Conservation (phyloP, 768 basidiomycete genomes). For the Tricholoma saponaceum region DNA sequence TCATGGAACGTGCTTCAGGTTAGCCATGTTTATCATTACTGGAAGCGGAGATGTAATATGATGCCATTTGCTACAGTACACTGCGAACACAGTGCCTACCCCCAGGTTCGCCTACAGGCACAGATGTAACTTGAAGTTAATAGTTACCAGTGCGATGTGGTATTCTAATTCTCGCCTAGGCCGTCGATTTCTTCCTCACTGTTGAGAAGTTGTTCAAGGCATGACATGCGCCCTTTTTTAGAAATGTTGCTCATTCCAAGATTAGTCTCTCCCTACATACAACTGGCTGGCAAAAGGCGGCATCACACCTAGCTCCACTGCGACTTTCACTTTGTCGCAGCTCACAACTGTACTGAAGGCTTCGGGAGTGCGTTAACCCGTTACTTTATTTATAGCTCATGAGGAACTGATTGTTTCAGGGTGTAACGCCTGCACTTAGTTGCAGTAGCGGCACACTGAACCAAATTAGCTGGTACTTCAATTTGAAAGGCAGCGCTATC, state of each 20-base stretch:
- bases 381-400: neutral
- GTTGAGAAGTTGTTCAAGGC: conserved; percentile 59
- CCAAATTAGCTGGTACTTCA: conserved; percentile 58
- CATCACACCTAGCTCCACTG: conserved; percentile 60
- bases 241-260: conserved; percentile 13
- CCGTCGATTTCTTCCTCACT: conserved; percentile 61
- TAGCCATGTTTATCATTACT: neutral
- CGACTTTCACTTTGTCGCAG: conserved; percentile 54
- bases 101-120: conserved; percentile 50
- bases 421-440: conserved; percentile 37
- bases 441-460: conserved; percentile 27
- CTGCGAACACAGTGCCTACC: conserved; percentile 57
- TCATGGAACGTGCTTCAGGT: conserved; percentile 62
- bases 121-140: conserved; percentile 40
- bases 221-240: conserved; percentile 25
- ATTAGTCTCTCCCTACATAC: conserved; percentile 58
- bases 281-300: conserved; percentile 67
- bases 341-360: conserved; percentile 51
- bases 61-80: conserved; percentile 40
- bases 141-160: neutral
- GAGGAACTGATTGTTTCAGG: conserved; percentile 23
- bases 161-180: conserved; percentile 30
- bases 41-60: no score
- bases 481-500: conserved; percentile 60
- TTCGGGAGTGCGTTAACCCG: conserved; percentile 39